Base-by-base conservation (phyloP, 2,329 filamentous ascomycete species). In the Sporothrix pallida region DNA sequence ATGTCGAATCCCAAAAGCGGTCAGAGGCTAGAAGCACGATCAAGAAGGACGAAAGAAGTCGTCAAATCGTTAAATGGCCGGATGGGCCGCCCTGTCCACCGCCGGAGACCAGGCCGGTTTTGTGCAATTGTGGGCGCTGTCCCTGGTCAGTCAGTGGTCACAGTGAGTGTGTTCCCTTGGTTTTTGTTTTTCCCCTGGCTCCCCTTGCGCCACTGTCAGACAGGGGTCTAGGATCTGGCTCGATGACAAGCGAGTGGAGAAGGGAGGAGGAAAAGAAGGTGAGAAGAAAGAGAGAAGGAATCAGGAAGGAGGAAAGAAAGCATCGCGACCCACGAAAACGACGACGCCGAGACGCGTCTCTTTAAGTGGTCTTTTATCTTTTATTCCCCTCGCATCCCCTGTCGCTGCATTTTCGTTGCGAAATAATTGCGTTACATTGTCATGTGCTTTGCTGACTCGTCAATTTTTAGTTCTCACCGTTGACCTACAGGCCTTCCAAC, bases 171-270 rank as follows among this genome's bases (percentile, higher is more conserved):
- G 31, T 37, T 37, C 31, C 31, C 31, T 37, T 37, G 31, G 31
- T 37, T 37, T 37, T 26, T 26, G 23, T 26, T 26, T 26, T 26
- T 37, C 31, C 31, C 31, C 31, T 37, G 31, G 31, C 5, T 31
- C 20, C 37, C 23, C 56, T 62, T 62, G 13, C 42, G 70, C 56
- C 56, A 71, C 44, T 65, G 70, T 23, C 70, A 54, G 70, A 65
- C 70, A 63, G 44, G 69, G 70, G 70, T 63, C 44, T 17, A 15
- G 70, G 56, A 63, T 54, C 26, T 63, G 70, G n/a, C 52, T 15
- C 20, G 20, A 62, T 71, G 46, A 65, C 56, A 72, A 60, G 69
- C 42, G 42, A 37, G 54, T 50, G 42, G 65, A 68, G 46, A n/a
- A 26, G 15, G 8, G 13, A 4, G 46, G 60, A 7, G 10, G 54